A percentile compares a stretch with the other conserved stretches of the same genome.
Conservation (phyloP, 2,329 filamentous ascomycete species). For the Nemania serpens region DNA sequence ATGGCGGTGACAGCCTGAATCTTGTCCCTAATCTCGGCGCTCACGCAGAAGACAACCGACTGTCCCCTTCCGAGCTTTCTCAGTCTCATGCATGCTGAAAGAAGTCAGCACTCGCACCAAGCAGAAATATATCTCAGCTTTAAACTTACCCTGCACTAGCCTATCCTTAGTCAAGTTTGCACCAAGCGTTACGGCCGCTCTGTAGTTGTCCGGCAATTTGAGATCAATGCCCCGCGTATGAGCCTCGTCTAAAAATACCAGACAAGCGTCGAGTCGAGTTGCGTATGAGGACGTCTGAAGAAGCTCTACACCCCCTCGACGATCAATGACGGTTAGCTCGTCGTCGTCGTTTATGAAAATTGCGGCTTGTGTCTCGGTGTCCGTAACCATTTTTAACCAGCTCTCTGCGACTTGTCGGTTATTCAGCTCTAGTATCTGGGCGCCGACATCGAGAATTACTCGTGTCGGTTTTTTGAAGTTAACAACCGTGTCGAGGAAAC, state of each 20-base stretch:
- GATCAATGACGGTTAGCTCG: constrained; percentile 58
- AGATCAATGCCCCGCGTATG: constrained; percentile 75
- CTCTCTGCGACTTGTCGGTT: constrained; percentile 58
- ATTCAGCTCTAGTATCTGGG: constrained; percentile 67
- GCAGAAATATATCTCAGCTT: not conserved
- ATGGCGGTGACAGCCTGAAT: constrained; percentile 45
- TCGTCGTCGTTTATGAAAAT: constrained; percentile 65
- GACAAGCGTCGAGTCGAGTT: constrained; percentile 59
- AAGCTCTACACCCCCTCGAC: constrained; percentile 49
- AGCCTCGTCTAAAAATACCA: constrained; percentile 71
- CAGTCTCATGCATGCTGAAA: constrained; percentile 71
- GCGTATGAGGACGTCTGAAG: constrained; percentile 64
- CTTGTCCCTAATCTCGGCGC: constrained; percentile 61
- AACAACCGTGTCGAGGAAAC: constrained; percentile 52
- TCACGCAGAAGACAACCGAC: constrained; percentile 64
- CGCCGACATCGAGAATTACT: constrained; percentile 73
- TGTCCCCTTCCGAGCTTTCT: constrained; percentile 70
- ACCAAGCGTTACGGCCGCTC: constrained; percentile 71
- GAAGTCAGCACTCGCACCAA: not conserved
- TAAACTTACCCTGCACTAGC: constrained; percentile 64
- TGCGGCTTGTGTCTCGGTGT: constrained; percentile 46
- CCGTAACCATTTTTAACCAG: constrained; percentile 52
- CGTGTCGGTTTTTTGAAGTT: constrained; percentile 47
- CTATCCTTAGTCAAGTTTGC: constrained; percentile 69
- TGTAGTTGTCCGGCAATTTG: constrained; percentile 59